phyloP scores from a whole-genome alignment of 768 basidiomycete genomes.

The Aureoboletus auriporus region DNA sequence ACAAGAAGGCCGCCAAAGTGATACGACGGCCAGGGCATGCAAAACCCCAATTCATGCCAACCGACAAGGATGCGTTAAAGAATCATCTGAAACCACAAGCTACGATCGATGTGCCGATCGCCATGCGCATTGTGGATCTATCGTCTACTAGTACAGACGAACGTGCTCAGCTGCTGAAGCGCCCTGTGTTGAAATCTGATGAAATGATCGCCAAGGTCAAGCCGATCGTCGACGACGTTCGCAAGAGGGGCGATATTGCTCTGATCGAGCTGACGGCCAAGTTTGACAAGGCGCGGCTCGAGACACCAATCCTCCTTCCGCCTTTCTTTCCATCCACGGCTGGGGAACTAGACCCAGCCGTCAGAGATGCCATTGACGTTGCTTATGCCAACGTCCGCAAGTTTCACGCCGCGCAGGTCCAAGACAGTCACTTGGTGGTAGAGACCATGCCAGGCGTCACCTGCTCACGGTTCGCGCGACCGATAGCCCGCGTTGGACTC shows the following conservation, averaged over 20 bases:
- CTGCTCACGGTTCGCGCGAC: conserved; percentile 90
- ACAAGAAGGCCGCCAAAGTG: conserved; percentile 81
- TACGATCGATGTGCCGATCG: conserved; percentile 47
- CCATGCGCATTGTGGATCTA: conserved; percentile 74
- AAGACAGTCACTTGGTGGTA: conserved; percentile 65
- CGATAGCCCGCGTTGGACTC: conserved; percentile 93
- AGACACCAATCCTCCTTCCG: conserved; percentile 67
- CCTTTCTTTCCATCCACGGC: conserved; percentile 54
- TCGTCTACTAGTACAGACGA: conserved; percentile 43
- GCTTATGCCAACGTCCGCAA: conserved; percentile 90
- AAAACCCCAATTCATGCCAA: conserved; percentile 69
- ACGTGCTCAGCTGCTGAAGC: conserved; percentile 68
- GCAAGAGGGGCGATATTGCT: conserved; percentile 78
- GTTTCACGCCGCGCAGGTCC: conserved; percentile 89
- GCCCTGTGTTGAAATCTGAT: conserved; percentile 78
- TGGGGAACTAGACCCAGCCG: conserved; percentile 55
- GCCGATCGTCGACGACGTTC: conserved; percentile 90
- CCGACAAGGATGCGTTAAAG: conserved; percentile 27
- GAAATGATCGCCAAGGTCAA: conserved; percentile 76
- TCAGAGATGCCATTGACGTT: conserved; percentile 79
- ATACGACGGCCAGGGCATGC: conserved; percentile 88
- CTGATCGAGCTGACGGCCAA: conserved; percentile 87
- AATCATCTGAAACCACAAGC: conserved; percentile 21
- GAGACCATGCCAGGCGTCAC: conserved; percentile 99
- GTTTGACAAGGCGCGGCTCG: conserved; percentile 80